A percentile compares a stretch with the other conserved stretches of the same genome.
phyloP scores from a whole-genome alignment of 768 basidiomycete species.

The Serendipita sp. region DNA sequence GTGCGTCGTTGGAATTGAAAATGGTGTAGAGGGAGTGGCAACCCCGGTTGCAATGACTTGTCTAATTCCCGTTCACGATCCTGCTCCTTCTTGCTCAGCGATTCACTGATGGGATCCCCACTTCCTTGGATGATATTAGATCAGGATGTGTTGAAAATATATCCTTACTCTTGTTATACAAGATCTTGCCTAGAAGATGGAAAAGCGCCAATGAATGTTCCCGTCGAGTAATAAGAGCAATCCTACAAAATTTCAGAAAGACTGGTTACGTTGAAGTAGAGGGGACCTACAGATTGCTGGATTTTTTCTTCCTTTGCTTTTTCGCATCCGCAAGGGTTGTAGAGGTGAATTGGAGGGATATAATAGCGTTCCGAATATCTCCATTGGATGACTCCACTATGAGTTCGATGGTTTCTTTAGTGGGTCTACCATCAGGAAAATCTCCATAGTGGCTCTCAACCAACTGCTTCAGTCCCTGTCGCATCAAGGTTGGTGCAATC shows the following conservation, averaged over 20 bases:
- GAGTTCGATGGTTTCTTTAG: constrained; percentile 54
- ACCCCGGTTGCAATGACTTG: constrained; percentile 35
- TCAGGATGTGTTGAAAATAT: neutral
- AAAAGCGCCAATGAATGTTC: constrained; percentile 83
- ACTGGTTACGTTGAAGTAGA: neutral
- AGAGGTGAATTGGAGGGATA: constrained; percentile 81
- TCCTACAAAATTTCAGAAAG: constrained; percentile 20
- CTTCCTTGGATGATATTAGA: constrained; percentile 36
- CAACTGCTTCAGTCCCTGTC: constrained; percentile 55
- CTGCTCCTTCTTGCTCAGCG: constrained; percentile 44
- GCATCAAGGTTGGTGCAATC: constrained; percentile 73
- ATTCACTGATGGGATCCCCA: constrained; percentile 45
- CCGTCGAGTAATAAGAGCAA: constrained; percentile 63
- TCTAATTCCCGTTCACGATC: constrained; percentile 46
- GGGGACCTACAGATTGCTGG: neutral
- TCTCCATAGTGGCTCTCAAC: constrained; percentile 31
- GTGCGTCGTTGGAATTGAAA: constrained; percentile 42
- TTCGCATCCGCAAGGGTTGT: constrained; percentile 23
- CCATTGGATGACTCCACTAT: constrained; percentile 72
- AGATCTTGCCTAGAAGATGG: constrained; percentile 80
- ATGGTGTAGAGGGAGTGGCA: constrained; percentile 43
- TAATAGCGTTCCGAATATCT: constrained; percentile 85
- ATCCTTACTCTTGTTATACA: constrained; percentile 83
- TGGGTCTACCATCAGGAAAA: constrained; percentile 21
- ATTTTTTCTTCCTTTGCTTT: constrained; percentile 14